Evolutionary conservation across 106 monocot genomes (phyloP).

Genomic region (Acanthochlamys bracteata): DNA sequence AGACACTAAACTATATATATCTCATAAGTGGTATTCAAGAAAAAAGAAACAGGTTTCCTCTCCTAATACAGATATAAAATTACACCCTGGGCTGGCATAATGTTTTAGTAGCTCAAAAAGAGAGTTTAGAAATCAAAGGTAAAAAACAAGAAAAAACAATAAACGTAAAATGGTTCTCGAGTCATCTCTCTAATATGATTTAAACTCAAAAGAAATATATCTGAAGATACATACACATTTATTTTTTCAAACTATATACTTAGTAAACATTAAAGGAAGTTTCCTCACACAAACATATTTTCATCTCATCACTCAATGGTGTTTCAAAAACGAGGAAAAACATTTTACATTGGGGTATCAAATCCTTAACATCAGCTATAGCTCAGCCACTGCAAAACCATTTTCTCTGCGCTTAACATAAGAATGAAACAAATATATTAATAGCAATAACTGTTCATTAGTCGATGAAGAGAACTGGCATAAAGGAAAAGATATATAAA

Average conservation of each 20-base stretch:
- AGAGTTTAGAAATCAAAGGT: background rate
- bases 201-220: too few species aligned
- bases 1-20: background rate
- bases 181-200: background rate
- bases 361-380: background rate
- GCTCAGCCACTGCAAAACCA: constrained; percentile 63
- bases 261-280: background rate
- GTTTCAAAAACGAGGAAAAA: background rate
- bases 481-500: background rate
- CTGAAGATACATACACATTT: too few species aligned
- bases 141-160: background rate
- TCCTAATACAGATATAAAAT: background rate
- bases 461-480: background rate
- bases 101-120: background rate
- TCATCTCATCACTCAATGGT: background rate
- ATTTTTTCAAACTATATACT: too few species aligned
- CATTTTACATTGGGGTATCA: background rate
- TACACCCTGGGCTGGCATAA: background rate
- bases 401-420: constrained; percentile 30
- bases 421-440: background rate
- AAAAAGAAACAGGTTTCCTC: background rate
- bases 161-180: background rate
- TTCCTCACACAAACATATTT: background rate
- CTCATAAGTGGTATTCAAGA: background rate
- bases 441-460: background rate